These are phyloP conservation scores for Syncephalastrum monosporum DNA, from an alignment of 371 early-diverging fungal species.

Conservation along the genomic window DNA sequence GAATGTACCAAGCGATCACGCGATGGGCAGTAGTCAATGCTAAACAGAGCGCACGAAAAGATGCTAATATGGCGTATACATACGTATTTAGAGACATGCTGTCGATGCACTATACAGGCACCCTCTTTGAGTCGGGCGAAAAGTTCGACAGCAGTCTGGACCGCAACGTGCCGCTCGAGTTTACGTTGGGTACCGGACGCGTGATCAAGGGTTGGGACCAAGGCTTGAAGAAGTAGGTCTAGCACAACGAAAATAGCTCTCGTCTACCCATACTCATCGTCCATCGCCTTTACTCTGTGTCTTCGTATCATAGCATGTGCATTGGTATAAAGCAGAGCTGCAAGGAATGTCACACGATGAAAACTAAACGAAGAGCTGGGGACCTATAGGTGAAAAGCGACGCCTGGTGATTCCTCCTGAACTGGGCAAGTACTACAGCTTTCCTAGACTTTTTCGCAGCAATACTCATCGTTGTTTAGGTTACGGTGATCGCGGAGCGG, in stretches of 20 bases:
- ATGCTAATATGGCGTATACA: constrained; percentile 12
- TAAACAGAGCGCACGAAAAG: neutral
- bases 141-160: constrained; percentile 80
- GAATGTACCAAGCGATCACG: constrained; percentile 44
- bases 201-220: constrained; percentile 84
- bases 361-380: too few relatives aligned
- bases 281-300: neutral
- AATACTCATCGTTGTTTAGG: constrained; percentile 12
- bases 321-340: constrained; percentile 30
- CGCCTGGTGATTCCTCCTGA: constrained; percentile 76
- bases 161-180: constrained; percentile 72
- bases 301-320: constrained; percentile 63
- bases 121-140: constrained; percentile 63
- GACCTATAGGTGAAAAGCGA: constrained; percentile 64
- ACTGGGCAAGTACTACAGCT: constrained; percentile 42
- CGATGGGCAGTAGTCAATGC: constrained; percentile 38
- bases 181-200: constrained; percentile 64
- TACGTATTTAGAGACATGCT: constrained; percentile 55
- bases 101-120: constrained; percentile 83
- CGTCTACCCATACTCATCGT: neutral
- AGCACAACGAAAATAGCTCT: neutral
- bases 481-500: constrained; percentile 62
- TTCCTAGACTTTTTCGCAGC: neutral
- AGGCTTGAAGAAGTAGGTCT: constrained; percentile 64
- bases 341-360: too few relatives aligned